Conservation (phyloP, 257 asterid genomes). For the Petunia axillaris region DNA sequence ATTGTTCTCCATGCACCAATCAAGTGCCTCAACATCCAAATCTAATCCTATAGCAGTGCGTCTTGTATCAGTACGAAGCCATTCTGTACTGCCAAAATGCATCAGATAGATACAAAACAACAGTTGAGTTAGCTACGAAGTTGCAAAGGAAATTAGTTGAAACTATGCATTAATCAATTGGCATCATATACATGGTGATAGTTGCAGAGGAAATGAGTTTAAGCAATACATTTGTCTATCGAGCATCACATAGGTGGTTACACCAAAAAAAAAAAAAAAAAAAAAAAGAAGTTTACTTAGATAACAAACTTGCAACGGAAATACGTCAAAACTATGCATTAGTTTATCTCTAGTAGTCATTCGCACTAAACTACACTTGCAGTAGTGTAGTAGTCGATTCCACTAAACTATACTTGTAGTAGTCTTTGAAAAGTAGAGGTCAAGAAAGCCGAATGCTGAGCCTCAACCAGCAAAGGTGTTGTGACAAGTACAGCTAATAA, state of each 20-base stretch:
- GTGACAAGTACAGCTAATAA: conserved; percentile 12
- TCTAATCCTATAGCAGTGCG: conserved; percentile 95
- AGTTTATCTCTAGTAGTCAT: not conserved
- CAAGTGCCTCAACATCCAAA: conserved; percentile 83
- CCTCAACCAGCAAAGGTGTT: not conserved
- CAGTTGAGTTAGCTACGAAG: not conserved
- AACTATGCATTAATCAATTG: not conserved
- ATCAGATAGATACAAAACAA: conserved; percentile 23
- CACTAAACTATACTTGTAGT: not conserved
- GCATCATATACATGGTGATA: not conserved
- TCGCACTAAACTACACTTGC: not conserved
- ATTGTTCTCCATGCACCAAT: conserved; percentile 86
- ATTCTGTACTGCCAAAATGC: conserved; percentile 67
- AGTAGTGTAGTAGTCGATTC: not conserved
- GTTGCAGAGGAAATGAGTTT: too few species aligned
- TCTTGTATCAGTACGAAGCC: conserved; percentile 88
- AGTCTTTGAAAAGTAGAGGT: not conserved
- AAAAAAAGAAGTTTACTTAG: not conserved
- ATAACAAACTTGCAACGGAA: not conserved
- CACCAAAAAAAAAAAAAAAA: not conserved
- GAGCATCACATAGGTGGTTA: too few species aligned
- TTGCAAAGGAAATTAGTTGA: not conserved
- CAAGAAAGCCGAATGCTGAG: not conserved
- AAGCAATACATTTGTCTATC: too few species aligned
- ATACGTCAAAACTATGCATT: not conserved